Evolutionary conservation across 345 rosid species (phyloP).

Genomic region (Xanthoceras sorbifolium): DNA sequence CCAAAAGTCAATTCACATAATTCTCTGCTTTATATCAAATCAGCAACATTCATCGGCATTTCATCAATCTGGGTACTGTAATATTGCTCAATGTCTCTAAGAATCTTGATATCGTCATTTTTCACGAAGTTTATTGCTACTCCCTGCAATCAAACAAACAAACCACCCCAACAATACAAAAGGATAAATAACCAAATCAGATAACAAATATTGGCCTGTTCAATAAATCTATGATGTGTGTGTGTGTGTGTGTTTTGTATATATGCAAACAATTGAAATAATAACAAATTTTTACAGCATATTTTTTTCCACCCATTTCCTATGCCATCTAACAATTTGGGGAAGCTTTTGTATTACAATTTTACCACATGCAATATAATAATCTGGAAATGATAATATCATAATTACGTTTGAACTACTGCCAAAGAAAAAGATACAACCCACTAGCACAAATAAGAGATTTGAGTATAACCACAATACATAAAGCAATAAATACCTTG

Average conservation of each 20-base stretch:
- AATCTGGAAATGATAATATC: neutral
- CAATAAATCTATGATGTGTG: neutral
- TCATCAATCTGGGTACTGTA: slow-evolving; percentile 96
- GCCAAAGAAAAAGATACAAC: neutral
- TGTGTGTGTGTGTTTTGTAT: no score
- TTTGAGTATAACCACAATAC: neutral
- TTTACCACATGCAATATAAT: neutral
- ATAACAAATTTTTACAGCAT: neutral
- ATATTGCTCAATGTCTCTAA: slow-evolving; percentile 85
- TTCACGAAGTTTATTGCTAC: slow-evolving; percentile 91
- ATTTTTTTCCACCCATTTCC: neutral
- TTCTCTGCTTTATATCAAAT: slow-evolving; percentile 50
- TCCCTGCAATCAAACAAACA: slow-evolving; percentile 48
- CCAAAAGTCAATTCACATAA: neutral
- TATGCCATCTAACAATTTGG: neutral
- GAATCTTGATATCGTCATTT: slow-evolving; percentile 84
- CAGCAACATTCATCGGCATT: slow-evolving; percentile 95
- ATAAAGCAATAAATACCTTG: slow-evolving; percentile 54
- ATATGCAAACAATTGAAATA: neutral
- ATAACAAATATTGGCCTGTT: neutral
- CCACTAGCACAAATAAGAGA: neutral
- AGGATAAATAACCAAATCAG: neutral
- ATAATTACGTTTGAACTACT: neutral
- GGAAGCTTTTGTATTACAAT: neutral
- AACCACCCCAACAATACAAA: neutral